Conservation (phyloP, 352 stramenopile genomes). For the Pythium dissotocum region DNA sequence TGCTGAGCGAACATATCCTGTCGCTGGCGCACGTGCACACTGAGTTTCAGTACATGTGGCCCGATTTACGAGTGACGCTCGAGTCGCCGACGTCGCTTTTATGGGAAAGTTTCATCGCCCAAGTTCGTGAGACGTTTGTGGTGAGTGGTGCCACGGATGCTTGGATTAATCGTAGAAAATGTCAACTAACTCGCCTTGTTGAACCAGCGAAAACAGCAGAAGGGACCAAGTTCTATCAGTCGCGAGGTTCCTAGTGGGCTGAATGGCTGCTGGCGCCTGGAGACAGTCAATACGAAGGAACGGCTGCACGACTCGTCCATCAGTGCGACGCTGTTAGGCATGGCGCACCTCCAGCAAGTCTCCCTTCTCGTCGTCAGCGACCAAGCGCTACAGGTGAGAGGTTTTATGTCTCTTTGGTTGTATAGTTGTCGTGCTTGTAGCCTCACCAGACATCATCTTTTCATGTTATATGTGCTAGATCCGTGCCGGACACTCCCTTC, state of each 20-base stretch:
- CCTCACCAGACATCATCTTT: background rate
- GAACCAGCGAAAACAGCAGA: slow-evolving; percentile 1
- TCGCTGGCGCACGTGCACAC: slow-evolving; percentile 6
- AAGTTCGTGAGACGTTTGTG: slow-evolving; percentile 22
- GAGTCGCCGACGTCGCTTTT: slow-evolving; percentile 13
- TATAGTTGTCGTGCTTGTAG: no score
- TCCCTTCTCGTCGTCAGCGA: slow-evolving; percentile 21
- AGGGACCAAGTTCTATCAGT: background rate
- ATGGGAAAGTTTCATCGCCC: slow-evolving; percentile 24
- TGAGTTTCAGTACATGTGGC: slow-evolving; percentile 15
- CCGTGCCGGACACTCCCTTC: slow-evolving; percentile 29
- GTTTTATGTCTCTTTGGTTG: background rate
- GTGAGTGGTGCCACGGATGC: no score
- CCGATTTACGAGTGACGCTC: slow-evolving; percentile 17
- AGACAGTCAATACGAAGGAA: slow-evolving; percentile 12
- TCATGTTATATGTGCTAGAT: slow-evolving; percentile 32
- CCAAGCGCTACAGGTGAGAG: slow-evolving; percentile 16
- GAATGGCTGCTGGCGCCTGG: slow-evolving; percentile 29
- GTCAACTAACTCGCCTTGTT: no score
- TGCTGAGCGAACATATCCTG: slow-evolving; percentile 22
- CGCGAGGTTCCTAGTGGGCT: background rate
- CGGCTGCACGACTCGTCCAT: slow-evolving; percentile 25
- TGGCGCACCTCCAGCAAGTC: slow-evolving; percentile 37
- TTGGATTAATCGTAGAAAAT: no score
- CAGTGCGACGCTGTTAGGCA: slow-evolving; percentile 29